Conservation (phyloP, 345 rosid genomes). For the Anacardium occidentale region DNA sequence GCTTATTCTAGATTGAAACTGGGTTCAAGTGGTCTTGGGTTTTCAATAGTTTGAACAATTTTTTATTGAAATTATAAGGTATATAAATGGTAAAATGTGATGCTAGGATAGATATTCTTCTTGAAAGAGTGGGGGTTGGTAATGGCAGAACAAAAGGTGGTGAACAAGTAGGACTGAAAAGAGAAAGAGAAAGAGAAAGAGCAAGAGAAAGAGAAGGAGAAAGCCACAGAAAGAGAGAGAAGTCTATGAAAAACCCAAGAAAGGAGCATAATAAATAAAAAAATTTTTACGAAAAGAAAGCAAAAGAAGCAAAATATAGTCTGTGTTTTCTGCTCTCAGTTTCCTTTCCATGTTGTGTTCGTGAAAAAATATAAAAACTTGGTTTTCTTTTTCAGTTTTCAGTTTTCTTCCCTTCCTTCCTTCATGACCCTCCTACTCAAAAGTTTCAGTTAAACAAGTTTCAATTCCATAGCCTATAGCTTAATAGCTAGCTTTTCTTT, state of each 20-base stretch:
- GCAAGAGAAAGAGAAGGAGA: neutral
- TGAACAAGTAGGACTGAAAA: slow-evolving; percentile 21
- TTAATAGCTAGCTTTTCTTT: no score
- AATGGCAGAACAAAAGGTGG: slow-evolving; percentile 24
- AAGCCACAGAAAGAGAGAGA: slow-evolving; percentile 4
- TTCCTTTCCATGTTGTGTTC: slow-evolving; percentile 7
- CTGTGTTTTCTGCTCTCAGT: slow-evolving; percentile 14
- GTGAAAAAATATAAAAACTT: neutral
- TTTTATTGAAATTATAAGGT: no score
- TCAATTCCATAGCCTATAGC: no score
- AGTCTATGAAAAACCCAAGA: slow-evolving; percentile 28
- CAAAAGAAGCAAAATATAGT: slow-evolving; percentile 1
- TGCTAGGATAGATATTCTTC: neutral
- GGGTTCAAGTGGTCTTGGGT: no score
- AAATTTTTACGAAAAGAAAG: neutral
- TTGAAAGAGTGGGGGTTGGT: neutral
- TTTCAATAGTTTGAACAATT: no score
- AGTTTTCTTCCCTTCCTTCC: no score
- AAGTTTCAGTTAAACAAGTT: neutral
- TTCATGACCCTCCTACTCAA: neutral
- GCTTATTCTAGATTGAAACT: no score
- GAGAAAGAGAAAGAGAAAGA: slow-evolving; percentile 15
- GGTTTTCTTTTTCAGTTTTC: no score
- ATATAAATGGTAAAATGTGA: neutral
- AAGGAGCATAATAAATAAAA: slow-evolving; percentile 1